Conservation (phyloP, 805 yeast species). For the Cyberlindnera euphorbiae region DNA sequence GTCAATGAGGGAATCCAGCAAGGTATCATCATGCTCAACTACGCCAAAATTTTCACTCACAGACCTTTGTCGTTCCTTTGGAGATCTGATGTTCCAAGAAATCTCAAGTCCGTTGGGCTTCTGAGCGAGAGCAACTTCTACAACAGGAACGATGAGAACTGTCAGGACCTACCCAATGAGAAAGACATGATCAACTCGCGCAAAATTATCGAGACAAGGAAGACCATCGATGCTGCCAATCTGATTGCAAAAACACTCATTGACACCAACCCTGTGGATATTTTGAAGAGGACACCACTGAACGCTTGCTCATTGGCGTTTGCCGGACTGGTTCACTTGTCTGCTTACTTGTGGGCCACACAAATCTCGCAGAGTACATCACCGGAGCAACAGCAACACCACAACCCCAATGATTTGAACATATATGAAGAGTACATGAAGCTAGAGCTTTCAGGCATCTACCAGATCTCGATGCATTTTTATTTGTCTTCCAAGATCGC, state of each 20-base stretch:
- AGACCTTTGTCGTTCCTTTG: slow-evolving; percentile 49
- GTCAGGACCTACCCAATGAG: slow-evolving; percentile 26
- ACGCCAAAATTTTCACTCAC: slow-evolving; percentile 52
- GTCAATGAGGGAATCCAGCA: slow-evolving; percentile 54
- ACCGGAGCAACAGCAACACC: slow-evolving; percentile 11
- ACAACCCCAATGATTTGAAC: slow-evolving; percentile 33
- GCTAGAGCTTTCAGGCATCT: slow-evolving; percentile 43
- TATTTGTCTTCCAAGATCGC: slow-evolving; percentile 42
- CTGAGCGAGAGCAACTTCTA: slow-evolving; percentile 20
- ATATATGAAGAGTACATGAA: slow-evolving; percentile 45
- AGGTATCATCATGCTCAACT: slow-evolving; percentile 41
- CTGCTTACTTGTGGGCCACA: slow-evolving; percentile 50
- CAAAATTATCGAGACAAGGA: slow-evolving; percentile 47
- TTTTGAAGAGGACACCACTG: slow-evolving; percentile 43
- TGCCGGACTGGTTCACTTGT: slow-evolving; percentile 46
- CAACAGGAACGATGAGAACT: slow-evolving; percentile 28
- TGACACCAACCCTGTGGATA: slow-evolving; percentile 42
- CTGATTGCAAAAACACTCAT: slow-evolving; percentile 41
- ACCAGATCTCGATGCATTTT: slow-evolving; percentile 49
- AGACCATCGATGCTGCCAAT: slow-evolving; percentile 51
- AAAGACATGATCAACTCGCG: slow-evolving; percentile 36
- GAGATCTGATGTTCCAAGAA: slow-evolving; percentile 43
- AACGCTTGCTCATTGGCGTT: slow-evolving; percentile 51
- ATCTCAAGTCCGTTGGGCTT: slow-evolving; percentile 32
- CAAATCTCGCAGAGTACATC: slow-evolving; percentile 25